Conservation (phyloP, 1,284 basidiomycete genomes). For the Irpex sp. region DNA sequence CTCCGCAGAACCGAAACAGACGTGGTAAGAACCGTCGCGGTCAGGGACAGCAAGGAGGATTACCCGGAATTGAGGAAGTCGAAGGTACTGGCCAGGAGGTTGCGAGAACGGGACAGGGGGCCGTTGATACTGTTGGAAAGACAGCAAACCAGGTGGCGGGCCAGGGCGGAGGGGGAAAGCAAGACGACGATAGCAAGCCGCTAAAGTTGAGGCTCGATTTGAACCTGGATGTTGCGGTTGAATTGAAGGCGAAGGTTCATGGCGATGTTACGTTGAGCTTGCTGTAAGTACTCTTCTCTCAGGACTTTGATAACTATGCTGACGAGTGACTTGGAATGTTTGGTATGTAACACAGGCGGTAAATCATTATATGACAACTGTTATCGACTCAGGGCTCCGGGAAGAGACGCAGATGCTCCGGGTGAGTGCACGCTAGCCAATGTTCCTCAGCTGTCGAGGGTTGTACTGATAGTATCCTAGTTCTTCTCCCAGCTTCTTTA, state of each 20-base stretch:
- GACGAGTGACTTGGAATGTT: too few species aligned
- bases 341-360: too few species aligned
- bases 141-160: neutral
- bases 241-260: conserved; percentile 1
- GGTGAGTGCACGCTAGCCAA: too few species aligned
- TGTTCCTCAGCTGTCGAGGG: too few species aligned
- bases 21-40: neutral
- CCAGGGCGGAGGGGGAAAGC: neutral
- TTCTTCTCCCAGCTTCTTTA: too few species aligned
- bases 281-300: neutral
- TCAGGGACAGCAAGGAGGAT: neutral
- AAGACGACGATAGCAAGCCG: neutral
- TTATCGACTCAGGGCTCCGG: too few species aligned
- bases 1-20: neutral
- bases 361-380: too few species aligned
- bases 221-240: neutral
- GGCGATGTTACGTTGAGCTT: neutral
- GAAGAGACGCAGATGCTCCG: too few species aligned
- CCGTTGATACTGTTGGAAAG: neutral
- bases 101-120: neutral
- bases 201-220: neutral
- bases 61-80: neutral
- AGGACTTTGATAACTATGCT: too few species aligned
- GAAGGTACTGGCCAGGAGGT: neutral
- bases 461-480: too few species aligned